Evolutionary conservation across 2,329 filamentous ascomycete genomes (phyloP), one percentile per base, ranked within the genome.

Genomic region (Pestalotiopsis sp.): DNA sequence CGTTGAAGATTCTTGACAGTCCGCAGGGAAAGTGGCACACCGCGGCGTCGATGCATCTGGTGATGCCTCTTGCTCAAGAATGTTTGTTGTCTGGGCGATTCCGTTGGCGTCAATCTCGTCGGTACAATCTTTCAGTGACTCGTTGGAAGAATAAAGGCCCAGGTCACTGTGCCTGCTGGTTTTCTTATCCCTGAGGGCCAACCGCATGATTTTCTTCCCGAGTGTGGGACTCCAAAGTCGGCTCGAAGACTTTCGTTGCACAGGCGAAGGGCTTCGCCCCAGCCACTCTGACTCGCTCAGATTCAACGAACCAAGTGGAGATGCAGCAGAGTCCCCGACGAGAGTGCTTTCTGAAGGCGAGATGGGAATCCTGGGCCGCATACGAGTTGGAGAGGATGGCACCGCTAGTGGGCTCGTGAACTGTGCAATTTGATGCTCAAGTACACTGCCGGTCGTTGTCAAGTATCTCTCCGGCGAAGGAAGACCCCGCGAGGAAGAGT

Each of bases 211-310:
- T 27, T 63, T 69, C 23, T 70, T 73, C 14, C 72, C 71, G 3
- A 71, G 70, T 45, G 67, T 61, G 23, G 74, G 72, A 39, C 74
- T 77, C 74, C 74, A 76, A 3, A 72, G 58, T 27, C 70, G 62
- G 45, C 71, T 68, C 11, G 65, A 57, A 31, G 67, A 31, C 14
- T 62, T 71, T 56, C 65, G 69, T 23, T 66, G 62, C 13, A 71
- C 49, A n/a, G 76, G 76, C 5, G 77, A 78, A 3, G 76, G 77
- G 13, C 71, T 75, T 25, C 72, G 76, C 65, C 74, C 72, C 36
- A 79, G 72, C 77, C 77, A 79, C 67, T 78, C 74, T 13, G 76
- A 71, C 61, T 78, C 77, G 3, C 69, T 75, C n/a, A 77, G 61
- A 14, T 67, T 73, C 58, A 78, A 69, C 23, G 71, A 67, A 52